phyloP scores from a whole-genome alignment of 2,329 filamentous ascomycete genomes.

The Aspergillus piperis region DNA sequence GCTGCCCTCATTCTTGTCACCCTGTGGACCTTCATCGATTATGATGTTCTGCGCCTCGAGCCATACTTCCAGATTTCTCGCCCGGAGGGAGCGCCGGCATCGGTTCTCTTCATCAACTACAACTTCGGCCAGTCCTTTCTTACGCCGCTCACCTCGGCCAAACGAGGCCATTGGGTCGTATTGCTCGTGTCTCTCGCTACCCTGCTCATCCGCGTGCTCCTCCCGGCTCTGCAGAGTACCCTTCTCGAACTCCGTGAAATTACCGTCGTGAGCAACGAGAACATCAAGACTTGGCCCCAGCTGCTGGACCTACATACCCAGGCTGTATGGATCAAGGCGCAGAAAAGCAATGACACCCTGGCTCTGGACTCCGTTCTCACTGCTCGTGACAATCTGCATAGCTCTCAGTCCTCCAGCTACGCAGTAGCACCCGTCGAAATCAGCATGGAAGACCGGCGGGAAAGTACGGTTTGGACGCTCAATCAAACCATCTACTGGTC shows the following conservation, averaged over 20 bases:
- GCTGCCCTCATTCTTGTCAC: conserved; percentile 49
- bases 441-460: conserved; percentile 22
- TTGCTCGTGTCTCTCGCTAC: conserved; percentile 35
- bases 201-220: conserved; percentile 34
- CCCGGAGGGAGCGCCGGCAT: conserved; percentile 35
- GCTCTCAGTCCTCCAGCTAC: conserved; percentile 31
- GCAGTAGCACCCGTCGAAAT: conserved; percentile 37
- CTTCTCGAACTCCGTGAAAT: conserved; percentile 35
- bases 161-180: conserved; percentile 36
- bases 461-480: conserved; percentile 33
- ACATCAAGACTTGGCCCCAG: conserved; percentile 32
- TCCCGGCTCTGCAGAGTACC: conserved; percentile 36
- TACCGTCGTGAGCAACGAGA: conserved; percentile 20
- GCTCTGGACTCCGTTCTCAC: conserved; percentile 26
- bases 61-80: conserved; percentile 48
- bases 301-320: conserved; percentile 31
- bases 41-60: conserved; percentile 52
- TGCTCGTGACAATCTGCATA: conserved; percentile 19
- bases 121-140: conserved; percentile 40
- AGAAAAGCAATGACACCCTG: conserved; percentile 27
- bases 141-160: conserved; percentile 34
- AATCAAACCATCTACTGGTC: conserved; percentile 39
- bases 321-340: conserved; percentile 33
- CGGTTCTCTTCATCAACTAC: conserved; percentile 39
- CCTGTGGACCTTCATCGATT: conserved; percentile 53